phyloP scores from a whole-genome alignment of 129 eudicot species.

The Logfia minima region DNA sequence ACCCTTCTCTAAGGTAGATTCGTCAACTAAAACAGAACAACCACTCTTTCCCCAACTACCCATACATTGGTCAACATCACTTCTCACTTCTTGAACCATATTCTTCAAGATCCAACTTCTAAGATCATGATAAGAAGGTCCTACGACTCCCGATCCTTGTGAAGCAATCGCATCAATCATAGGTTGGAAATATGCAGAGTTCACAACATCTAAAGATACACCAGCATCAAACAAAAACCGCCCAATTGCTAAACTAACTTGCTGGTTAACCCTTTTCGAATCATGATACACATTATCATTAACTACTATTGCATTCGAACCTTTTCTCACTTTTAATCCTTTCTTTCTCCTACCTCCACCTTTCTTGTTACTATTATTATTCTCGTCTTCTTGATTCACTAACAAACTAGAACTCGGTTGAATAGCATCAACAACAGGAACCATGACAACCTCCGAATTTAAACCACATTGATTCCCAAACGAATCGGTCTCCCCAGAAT shows the following conservation, averaged over 20 bases:
- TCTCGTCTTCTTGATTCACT: neutral
- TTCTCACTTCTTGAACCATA: constrained; percentile 67
- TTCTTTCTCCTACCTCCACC: constrained; percentile 62
- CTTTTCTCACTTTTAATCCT: constrained; percentile 55
- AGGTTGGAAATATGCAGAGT: constrained; percentile 78
- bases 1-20: constrained; percentile 58
- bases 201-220: constrained; percentile 71
- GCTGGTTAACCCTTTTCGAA: constrained; percentile 50
- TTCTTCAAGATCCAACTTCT: constrained; percentile 69
- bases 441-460: neutral
- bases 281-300: constrained; percentile 24
- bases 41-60: constrained; percentile 72
- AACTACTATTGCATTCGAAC: constrained; percentile 25
- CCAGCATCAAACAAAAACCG: constrained; percentile 77
- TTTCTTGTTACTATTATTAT: constrained; percentile 18
- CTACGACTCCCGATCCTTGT: constrained; percentile 52
- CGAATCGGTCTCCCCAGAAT: neutral
- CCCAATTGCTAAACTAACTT: constrained; percentile 71
- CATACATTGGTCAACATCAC: constrained; percentile 54
- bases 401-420: constrained; percentile 3
- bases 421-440: constrained; percentile 1
- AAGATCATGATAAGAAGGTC: constrained; percentile 75
- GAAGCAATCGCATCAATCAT: constrained; percentile 85
- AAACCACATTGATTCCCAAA: neutral
- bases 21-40: constrained; percentile 82